Conservation (phyloP, 1,284 basidiomycete species). For the Microbotryum scabiosae region DNA sequence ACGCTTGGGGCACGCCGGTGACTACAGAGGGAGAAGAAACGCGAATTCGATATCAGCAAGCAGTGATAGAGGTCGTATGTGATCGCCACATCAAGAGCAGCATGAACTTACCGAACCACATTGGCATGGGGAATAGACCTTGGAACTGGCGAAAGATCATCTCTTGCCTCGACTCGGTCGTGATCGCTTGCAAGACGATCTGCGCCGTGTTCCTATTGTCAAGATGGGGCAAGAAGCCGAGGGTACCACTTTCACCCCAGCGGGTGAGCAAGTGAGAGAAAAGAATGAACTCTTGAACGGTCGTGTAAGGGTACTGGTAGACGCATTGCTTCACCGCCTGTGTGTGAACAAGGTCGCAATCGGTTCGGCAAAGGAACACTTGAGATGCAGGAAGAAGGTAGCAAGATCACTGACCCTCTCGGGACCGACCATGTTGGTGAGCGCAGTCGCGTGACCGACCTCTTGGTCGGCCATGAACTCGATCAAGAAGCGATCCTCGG, state of each 20-base stretch:
- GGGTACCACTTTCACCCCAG: constrained; percentile 54
- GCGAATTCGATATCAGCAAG: constrained; percentile 9
- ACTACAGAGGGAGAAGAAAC: constrained; percentile 44
- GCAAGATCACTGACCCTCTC: constrained; percentile 6
- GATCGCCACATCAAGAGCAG: constrained; percentile 3
- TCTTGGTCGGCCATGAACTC: constrained; percentile 54
- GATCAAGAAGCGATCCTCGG: constrained; percentile 51
- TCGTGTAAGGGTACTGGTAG: constrained; percentile 55
- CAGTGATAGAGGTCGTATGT: constrained; percentile 4
- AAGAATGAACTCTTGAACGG: constrained; percentile 55
- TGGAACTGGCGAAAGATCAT: constrained; percentile 59
- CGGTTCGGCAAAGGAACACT: constrained; percentile 32
- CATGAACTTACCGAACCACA: constrained; percentile 2
- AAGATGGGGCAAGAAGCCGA: constrained; percentile 56
- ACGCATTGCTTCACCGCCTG: too few species aligned
- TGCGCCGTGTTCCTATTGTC: constrained; percentile 53
- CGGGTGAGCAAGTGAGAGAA: constrained; percentile 54
- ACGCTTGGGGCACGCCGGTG: constrained; percentile 53
- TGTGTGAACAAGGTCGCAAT: constrained; percentile 43
- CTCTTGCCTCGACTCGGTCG: constrained; percentile 60
- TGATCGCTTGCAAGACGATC: constrained; percentile 53
- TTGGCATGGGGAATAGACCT: constrained; percentile 55
- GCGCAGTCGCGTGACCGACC: constrained; percentile 48
- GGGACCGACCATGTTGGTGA: constrained; percentile 48
- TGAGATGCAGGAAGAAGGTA: constrained; percentile 27